phyloP scores from a whole-genome alignment of 345 rosid genomes.

The Camelina laxa region DNA sequence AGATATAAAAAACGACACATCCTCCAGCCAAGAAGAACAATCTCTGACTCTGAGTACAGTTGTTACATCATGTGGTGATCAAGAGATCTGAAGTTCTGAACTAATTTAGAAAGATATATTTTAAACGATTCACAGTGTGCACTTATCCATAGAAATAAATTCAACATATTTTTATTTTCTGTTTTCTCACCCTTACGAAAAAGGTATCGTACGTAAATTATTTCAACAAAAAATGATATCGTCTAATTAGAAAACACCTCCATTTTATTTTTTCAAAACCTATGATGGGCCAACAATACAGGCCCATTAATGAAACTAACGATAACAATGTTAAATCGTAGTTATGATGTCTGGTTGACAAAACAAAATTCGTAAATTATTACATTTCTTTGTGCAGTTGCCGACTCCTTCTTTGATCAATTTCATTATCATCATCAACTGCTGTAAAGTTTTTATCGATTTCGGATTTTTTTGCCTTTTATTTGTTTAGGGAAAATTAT shows the following conservation, averaged over 20 bases:
- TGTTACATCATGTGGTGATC: neutral
- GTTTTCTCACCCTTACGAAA: neutral
- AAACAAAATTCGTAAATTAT: no score
- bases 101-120: neutral
- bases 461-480: no score
- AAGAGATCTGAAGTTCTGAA: neutral
- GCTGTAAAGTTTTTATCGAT: neutral
- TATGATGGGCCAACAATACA: neutral
- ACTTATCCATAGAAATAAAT: neutral
- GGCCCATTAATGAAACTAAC: neutral
- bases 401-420: neutral
- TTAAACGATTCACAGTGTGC: neutral
- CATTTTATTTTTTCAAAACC: neutral
- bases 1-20: neutral
- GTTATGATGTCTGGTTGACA: neutral
- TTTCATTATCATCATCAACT: neutral
- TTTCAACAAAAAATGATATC: neutral
- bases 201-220: neutral
- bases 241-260: neutral
- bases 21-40: constrained; percentile 1
- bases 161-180: neutral
- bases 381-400: neutral
- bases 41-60: neutral
- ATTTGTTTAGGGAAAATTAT: neutral
- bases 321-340: no score